Evolutionary conservation across 305 asterid genomes (phyloP).

Genomic region (Solanum hybrid): DNA sequence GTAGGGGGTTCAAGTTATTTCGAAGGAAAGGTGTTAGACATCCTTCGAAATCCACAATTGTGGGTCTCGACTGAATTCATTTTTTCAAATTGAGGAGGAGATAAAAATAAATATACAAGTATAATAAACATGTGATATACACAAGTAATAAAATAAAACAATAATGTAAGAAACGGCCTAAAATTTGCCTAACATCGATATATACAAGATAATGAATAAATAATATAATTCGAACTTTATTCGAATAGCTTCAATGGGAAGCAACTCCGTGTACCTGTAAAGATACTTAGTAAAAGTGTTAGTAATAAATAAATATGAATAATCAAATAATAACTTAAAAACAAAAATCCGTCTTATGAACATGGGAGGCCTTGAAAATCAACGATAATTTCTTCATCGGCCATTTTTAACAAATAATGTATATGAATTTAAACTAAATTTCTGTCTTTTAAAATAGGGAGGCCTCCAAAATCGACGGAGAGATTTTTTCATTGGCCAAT

Average conservation of each 20-base stretch:
- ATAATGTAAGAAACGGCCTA: too few relatives aligned
- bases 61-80: not conserved
- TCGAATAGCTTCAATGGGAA: not conserved
- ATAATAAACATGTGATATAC: too few relatives aligned
- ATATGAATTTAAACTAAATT: not conserved
- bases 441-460: too few relatives aligned
- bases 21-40: not conserved
- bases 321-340: too few relatives aligned
- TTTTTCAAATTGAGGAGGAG: not conserved
- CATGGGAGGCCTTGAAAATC: not conserved
- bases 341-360: not conserved
- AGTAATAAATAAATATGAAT: not conserved
- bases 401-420: not conserved
- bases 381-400: not conserved
- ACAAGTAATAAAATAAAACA: too few relatives aligned
- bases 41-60: not conserved
- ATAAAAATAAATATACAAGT: not conserved
- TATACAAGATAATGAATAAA: not conserved
- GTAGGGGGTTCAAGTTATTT: not conserved
- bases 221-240: not conserved
- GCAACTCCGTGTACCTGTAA: not conserved
- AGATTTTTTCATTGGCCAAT: not conserved
- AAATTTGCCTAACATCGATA: too few relatives aligned
- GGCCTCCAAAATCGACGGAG: not conserved
- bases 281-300: not conserved